Conservation (phyloP, 2,329 filamentous ascomycete genomes). For the Neonectria faginata region DNA sequence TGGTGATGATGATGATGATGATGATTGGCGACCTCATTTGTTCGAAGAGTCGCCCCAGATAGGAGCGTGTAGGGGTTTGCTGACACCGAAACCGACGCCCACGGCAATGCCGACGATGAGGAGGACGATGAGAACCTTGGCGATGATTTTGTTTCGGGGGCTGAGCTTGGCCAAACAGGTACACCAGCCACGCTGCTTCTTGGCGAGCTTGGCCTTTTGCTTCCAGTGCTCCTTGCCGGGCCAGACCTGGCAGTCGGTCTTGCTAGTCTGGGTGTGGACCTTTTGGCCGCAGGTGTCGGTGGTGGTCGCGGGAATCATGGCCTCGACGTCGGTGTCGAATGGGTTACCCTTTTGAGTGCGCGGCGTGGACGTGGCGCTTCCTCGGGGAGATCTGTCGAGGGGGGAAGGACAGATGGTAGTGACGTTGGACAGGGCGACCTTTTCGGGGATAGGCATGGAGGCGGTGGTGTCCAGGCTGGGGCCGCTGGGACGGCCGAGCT, state of each 20-base stretch:
- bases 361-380: slow-evolving; percentile 59
- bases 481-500: slow-evolving; percentile 41
- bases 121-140: slow-evolving; percentile 65
- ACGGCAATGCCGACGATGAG: slow-evolving; percentile 66
- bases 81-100: slow-evolving; percentile 69
- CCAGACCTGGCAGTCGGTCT: slow-evolving; percentile 68
- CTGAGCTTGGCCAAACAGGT: slow-evolving; percentile 65
- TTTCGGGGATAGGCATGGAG: slow-evolving; percentile 45
- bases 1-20: neutral
- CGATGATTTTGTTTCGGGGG: slow-evolving; percentile 65
- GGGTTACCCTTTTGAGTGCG: slow-evolving; percentile 60
- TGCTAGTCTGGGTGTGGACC: slow-evolving; percentile 47
- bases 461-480: slow-evolving; percentile 36
- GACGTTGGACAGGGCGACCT: slow-evolving; percentile 45
- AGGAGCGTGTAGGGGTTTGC: slow-evolving; percentile 69
- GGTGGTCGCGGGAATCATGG: slow-evolving; percentile 55
- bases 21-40: slow-evolving; percentile 25
- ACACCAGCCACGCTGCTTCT: slow-evolving; percentile 60
- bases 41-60: slow-evolving; percentile 62
- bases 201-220: slow-evolving; percentile 67
- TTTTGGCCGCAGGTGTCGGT: slow-evolving; percentile 49
- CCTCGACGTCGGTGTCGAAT: slow-evolving; percentile 70
- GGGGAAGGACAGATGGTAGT: slow-evolving; percentile 39
- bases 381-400: slow-evolving; percentile 42
- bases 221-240: slow-evolving; percentile 71